Evolutionary conservation across 352 stramenopile species (phyloP), one percentile per base, ranked within the genome.

Genomic region (Phytophthora nicotianae): DNA sequence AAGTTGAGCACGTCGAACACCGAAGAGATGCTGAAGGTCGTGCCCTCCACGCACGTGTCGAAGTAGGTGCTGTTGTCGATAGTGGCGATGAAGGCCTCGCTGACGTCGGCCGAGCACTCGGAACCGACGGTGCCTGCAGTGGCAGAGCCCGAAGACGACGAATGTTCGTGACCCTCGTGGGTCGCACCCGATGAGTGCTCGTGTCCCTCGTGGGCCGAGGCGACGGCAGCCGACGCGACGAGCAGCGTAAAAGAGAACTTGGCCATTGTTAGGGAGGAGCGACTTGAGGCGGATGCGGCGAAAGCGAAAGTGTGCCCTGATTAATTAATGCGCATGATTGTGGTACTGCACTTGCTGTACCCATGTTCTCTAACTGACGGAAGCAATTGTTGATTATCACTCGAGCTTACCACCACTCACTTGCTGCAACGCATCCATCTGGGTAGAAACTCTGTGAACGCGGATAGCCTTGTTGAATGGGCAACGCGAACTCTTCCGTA

Each of bases 51-150:
- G 53, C 81, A 90, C 54, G 72, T 77, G 62, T 77, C 60, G 56
- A 78, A 86, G 63, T 79, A 83, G 14, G 70, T 75, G 42, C 58
- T 71, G 58, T 90, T 86, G 55, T 71, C 65, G 38, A 86, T 58
- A 33, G 66, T 62, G 6, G 74, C 66, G 35, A 80, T 70, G 49
- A 79, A 72, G 9, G 57, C 6, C 17, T 69, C 58, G 50, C 51
- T 79, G 8, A 87, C 58, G 37, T 71, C 62, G 13, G 72, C 27
- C 14, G 70, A 48, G 65, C 81, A 88, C 38, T 76, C 65, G 32
- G 56, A 57, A 8, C 21, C 52, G 26, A 64, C 55, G 3, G 33
- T 46, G 49, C 13, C 42, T n/a, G 51, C 38, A 19, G 35, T 14
- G 38, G 40, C 45, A 35, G 41, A 61, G n/a, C 27, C 41, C 14